Evolutionary conservation across 129 eudicot species (phyloP).

Genomic region (Gnaphalium uliginosum): DNA sequence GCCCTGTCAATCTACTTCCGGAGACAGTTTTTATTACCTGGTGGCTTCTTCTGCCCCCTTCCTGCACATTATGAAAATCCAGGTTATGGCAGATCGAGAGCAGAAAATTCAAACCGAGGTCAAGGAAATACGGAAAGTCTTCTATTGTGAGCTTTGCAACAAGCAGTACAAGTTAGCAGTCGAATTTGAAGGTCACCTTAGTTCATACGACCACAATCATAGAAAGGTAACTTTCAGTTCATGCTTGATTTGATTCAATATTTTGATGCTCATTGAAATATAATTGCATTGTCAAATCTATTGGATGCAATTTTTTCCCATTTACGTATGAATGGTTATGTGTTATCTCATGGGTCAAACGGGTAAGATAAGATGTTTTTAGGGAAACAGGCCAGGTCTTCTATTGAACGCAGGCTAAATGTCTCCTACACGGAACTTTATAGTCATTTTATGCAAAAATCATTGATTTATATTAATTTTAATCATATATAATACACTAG

Average conservation of each 20-base stretch:
- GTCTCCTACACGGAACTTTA: neutral
- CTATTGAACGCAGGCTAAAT: neutral
- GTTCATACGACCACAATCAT: conserved; percentile 98
- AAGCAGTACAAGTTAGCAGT: conserved; percentile 98
- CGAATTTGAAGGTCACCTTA: conserved; percentile 96
- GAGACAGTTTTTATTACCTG: conserved; percentile 98
- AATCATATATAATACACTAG: neutral
- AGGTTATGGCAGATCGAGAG: conserved; percentile 99
- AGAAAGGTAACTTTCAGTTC: conserved; percentile 57
- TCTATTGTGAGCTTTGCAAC: conserved; percentile 96
- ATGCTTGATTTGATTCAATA: neutral
- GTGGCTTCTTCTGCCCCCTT: conserved; percentile 85
- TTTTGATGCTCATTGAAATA: conserved; percentile 1
- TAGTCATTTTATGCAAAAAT: neutral
- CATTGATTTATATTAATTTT: neutral
- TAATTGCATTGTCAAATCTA: neutral
- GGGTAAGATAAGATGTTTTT: neutral
- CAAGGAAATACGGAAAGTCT: conserved; percentile 87
- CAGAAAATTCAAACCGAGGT: conserved; percentile 91
- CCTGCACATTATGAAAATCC: conserved; percentile 97
- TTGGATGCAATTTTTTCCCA: neutral
- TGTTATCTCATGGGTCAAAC: neutral
- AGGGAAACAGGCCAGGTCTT: conserved; percentile 3
- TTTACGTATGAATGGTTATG: neutral
- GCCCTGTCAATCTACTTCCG: conserved; percentile 73